Conservation (phyloP, 1,284 basidiomycete species). For the Agaricales sp. region DNA sequence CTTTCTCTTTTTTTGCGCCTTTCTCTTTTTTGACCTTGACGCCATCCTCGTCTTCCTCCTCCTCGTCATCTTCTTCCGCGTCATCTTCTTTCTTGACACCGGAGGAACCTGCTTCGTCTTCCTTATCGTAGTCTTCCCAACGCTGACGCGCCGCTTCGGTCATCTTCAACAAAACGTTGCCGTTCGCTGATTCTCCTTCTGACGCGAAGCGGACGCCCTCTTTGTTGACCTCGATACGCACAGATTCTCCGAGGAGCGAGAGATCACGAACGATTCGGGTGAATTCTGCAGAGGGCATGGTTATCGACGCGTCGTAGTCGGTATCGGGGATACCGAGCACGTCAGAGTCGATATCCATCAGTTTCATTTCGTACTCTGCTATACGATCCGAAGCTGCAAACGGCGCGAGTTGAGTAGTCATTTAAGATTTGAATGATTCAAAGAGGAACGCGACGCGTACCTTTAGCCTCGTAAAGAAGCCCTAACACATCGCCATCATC, state of each 20-base stretch:
- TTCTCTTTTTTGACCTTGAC: not conserved
- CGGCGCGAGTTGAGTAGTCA: constrained; percentile 10
- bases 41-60: constrained; percentile 9
- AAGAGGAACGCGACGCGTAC: constrained; percentile 34
- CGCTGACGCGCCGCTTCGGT: constrained; percentile 30
- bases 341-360: constrained; percentile 99
- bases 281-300: constrained; percentile 84
- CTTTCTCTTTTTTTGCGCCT: not conserved
- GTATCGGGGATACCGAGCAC: constrained; percentile 97
- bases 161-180: constrained; percentile 81
- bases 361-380: constrained; percentile 98
- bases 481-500: constrained; percentile 90
- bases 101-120: constrained; percentile 26
- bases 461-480: constrained; percentile 86
- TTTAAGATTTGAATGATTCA: constrained; percentile 9
- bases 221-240: constrained; percentile 93
- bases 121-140: constrained; percentile 32
- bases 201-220: constrained; percentile 93
- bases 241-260: constrained; percentile 86
- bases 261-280: constrained; percentile 90
- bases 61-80: constrained; percentile 30
- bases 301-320: constrained; percentile 91
- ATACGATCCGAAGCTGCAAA: constrained; percentile 81
- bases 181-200: constrained; percentile 94
- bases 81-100: constrained; percentile 30